Percentiles rank a stretch among this genome's conserved stretches.
These are phyloP conservation scores for Poronia punctata DNA, from an alignment of 495 filamentous ascomycete genomes.

Conservation along the genomic window DNA sequence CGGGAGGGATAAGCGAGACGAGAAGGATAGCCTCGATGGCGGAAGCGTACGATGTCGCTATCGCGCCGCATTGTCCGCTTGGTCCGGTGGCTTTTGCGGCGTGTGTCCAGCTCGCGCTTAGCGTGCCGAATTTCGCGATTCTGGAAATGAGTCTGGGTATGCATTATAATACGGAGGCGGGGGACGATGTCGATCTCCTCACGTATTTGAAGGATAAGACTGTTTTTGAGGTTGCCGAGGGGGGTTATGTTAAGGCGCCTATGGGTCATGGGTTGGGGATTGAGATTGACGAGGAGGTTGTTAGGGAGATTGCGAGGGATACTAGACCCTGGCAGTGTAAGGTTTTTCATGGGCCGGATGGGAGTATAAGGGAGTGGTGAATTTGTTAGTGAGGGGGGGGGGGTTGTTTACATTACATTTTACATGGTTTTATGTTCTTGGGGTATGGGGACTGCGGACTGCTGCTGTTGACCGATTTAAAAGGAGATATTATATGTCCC, in stretches of 20 bases:
- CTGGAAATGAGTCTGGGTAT: constrained; percentile 75
- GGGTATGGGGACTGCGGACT: no score
- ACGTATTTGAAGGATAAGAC: constrained; percentile 56
- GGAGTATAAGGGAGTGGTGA: constrained; percentile 16
- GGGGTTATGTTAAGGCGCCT: constrained; percentile 57
- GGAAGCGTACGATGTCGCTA: constrained; percentile 66
- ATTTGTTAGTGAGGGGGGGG: no score
- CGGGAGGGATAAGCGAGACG: constrained; percentile 66
- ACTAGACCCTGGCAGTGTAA: constrained; percentile 62
- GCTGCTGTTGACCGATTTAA: no score
- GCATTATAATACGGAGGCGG: constrained; percentile 62
- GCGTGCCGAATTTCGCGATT: constrained; percentile 64
- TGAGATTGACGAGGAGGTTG: constrained; percentile 61
- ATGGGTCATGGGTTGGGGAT: constrained; percentile 63
- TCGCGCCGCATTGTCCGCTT: constrained; percentile 70
- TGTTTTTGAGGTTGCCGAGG: constrained; percentile 51
- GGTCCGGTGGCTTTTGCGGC: constrained; percentile 69
- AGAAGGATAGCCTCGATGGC: constrained; percentile 65
- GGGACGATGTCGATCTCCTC: constrained; percentile 51
- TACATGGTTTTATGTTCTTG: no score
- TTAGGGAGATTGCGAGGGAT: constrained; percentile 29
- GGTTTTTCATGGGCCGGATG: constrained; percentile 13
- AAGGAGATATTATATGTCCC: no score
- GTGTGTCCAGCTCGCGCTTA: constrained; percentile 58
- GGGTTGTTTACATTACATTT: no score